phyloP scores from a whole-genome alignment of 768 basidiomycete species.

The Chlorophyllum brunneum region DNA sequence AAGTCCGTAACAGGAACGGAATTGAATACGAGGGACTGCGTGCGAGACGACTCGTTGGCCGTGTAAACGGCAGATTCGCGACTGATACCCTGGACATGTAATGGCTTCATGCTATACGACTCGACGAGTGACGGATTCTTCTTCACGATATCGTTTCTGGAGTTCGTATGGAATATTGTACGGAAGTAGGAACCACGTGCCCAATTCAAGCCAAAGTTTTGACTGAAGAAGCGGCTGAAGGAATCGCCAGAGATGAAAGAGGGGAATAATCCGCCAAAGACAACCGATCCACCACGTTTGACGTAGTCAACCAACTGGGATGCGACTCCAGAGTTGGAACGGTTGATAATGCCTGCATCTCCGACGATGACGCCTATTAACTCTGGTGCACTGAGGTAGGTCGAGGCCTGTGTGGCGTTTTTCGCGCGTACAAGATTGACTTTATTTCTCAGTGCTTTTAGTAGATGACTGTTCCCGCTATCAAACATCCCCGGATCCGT shows the following conservation, averaged over 20 bases:
- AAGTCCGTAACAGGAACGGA: constrained; percentile 19
- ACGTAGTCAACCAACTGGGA: constrained; percentile 32
- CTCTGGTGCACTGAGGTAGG: constrained; percentile 22
- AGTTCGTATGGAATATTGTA: constrained; percentile 32
- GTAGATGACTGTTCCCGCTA: constrained; percentile 22
- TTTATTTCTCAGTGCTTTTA: constrained; percentile 23
- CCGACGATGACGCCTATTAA: constrained; percentile 31
- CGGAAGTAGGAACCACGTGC: constrained; percentile 35
- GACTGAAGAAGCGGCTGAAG: constrained; percentile 26
- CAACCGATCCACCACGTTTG: constrained; percentile 33
- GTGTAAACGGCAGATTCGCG: constrained; percentile 30
- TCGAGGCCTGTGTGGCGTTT: constrained; percentile 18
- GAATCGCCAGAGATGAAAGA: constrained; percentile 19
- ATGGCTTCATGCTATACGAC: constrained; percentile 40
- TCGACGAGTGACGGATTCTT: constrained; percentile 23
- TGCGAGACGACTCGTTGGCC: constrained; percentile 20
- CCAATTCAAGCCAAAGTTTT: constrained; percentile 32
- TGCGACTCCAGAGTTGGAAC: constrained; percentile 20
- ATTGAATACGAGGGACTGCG: constrained; percentile 25
- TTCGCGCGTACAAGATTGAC: constrained; percentile 19
- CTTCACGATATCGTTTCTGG: constrained; percentile 24
- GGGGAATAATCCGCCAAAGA: constrained; percentile 33
- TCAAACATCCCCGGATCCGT: constrained; percentile 20
- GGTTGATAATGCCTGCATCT: constrained; percentile 29
- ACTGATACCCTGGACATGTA: constrained; percentile 28